Evolutionary conservation across 2,329 filamentous ascomycete genomes (phyloP).

Genomic region (Ophiocordyceps camponoti-leonardi): DNA sequence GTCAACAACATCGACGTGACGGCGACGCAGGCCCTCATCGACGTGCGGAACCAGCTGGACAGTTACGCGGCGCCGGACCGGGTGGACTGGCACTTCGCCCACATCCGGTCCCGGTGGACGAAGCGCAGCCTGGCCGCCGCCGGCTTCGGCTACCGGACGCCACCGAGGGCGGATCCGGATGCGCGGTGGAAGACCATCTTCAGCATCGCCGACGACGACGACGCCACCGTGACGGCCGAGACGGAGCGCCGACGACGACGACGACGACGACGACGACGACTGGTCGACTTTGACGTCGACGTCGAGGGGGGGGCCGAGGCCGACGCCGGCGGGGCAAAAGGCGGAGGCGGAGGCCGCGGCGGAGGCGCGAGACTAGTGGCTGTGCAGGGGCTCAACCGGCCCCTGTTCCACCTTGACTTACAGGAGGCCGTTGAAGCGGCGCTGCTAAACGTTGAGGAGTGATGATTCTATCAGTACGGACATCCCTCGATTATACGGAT

Average conservation of each 20-base stretch:
- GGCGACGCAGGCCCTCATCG: conserved; percentile 33
- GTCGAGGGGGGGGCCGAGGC: conserved; percentile 43
- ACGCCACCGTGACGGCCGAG: conserved; percentile 43
- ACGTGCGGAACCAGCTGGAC: conserved; percentile 35
- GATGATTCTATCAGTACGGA: too few relatives aligned
- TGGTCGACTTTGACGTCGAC: too few relatives aligned
- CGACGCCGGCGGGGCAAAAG: conserved; percentile 12
- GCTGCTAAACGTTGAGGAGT: conserved; percentile 15
- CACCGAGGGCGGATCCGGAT: conserved; percentile 6
- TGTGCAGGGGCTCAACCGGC: conserved; percentile 28
- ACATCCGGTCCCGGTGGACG: conserved; percentile 36
- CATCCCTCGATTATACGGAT: too few relatives aligned
- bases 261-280: too few relatives aligned
- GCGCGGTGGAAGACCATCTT: conserved; percentile 58
- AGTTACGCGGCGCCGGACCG: conserved; percentile 26
- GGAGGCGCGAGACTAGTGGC: conserved; percentile 14
- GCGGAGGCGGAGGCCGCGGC: conserved; percentile 7
- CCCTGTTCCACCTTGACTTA: conserved; percentile 34
- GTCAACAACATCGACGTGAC: conserved; percentile 40
- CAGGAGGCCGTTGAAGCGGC: conserved; percentile 29
- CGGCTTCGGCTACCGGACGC: conserved; percentile 30
- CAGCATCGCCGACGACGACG: conserved; percentile 74
- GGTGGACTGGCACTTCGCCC: conserved; percentile 34
- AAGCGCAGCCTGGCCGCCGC: conserved; percentile 35
- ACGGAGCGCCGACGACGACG: conserved; percentile 15